phyloP scores from a whole-genome alignment of 805 yeast genomes.

The Phaffomyces thermotolerans region DNA sequence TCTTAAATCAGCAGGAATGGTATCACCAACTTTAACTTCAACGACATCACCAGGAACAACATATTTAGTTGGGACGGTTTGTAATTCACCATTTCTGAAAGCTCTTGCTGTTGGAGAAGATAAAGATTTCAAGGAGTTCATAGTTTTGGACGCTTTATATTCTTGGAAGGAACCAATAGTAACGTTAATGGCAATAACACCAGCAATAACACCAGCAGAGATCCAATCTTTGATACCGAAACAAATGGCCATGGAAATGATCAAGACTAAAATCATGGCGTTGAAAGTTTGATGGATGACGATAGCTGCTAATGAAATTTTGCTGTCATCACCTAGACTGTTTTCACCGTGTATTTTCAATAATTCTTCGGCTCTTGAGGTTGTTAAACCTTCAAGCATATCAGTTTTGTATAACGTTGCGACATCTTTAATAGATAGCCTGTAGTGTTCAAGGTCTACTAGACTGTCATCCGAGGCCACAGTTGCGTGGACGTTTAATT shows the following conservation, averaged over 20 bases:
- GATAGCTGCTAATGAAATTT: slow-evolving; percentile 47
- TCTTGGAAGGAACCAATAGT: slow-evolving; percentile 66
- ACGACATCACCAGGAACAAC: slow-evolving; percentile 74
- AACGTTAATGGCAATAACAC: slow-evolving; percentile 57
- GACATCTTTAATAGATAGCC: slow-evolving; percentile 28
- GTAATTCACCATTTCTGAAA: slow-evolving; percentile 50
- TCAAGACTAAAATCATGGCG: slow-evolving; percentile 70
- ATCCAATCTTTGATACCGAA: slow-evolving; percentile 73
- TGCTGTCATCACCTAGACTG: slow-evolving; percentile 51
- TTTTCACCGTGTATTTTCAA: slow-evolving; percentile 45
- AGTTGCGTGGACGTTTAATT: slow-evolving; percentile 11
- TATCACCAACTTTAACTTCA: slow-evolving; percentile 59
- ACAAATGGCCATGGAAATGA: slow-evolving; percentile 64
- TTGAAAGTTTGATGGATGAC: slow-evolving; percentile 62
- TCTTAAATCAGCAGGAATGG: slow-evolving; percentile 69
- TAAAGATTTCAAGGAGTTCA: slow-evolving; percentile 62
- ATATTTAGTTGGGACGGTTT: slow-evolving; percentile 50
- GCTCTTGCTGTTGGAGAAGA: slow-evolving; percentile 68
- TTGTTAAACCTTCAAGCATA: slow-evolving; percentile 40
- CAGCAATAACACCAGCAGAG: slow-evolving; percentile 73
- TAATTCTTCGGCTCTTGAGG: slow-evolving; percentile 25
- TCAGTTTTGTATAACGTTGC: slow-evolving; percentile 35
- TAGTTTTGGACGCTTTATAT: slow-evolving; percentile 67
- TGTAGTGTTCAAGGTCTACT: slow-evolving; percentile 19
- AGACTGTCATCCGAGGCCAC: slow-evolving; percentile 10